Percentiles rank a stretch among this genome's conserved stretches.
Evolutionary conservation across 1,284 basidiomycete genomes (phyloP).

Genomic region (Xerocomus cyaneibrunnescens): DNA sequence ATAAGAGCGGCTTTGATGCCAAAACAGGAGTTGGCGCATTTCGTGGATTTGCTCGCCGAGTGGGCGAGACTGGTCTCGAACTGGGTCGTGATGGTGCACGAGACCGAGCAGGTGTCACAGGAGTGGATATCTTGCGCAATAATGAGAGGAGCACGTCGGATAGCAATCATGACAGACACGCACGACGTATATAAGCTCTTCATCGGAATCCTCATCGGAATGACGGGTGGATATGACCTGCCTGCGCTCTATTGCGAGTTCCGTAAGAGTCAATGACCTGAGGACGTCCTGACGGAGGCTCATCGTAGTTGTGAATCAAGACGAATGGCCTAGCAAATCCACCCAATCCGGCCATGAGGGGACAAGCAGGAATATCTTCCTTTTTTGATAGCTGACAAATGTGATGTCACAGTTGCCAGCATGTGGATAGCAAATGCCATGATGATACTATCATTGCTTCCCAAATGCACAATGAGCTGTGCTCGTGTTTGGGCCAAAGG

Average conservation of each 20-base stretch:
- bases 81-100: slow-evolving; percentile 48
- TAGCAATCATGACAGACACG: slow-evolving; percentile 33
- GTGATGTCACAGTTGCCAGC: background rate
- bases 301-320: slow-evolving; percentile 41
- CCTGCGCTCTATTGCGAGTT: slow-evolving; percentile 21
- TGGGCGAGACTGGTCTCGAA: slow-evolving; percentile 61
- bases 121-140: slow-evolving; percentile 57
- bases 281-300: slow-evolving; percentile 74
- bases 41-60: slow-evolving; percentile 47
- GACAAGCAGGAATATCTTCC: background rate
- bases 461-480: too few relatives aligned
- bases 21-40: slow-evolving; percentile 9
- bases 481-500: too few relatives aligned
- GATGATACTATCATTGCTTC: too few relatives aligned
- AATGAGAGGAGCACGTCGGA: slow-evolving; percentile 2
- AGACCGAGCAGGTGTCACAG: slow-evolving; percentile 67
- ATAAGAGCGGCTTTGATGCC: slow-evolving; percentile 34
- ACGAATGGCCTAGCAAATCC: too few relatives aligned
- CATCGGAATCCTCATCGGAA: slow-evolving; percentile 57
- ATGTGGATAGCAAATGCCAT: too few relatives aligned
- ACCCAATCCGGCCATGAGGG: background rate
- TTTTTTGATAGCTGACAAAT: background rate
- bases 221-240: slow-evolving; percentile 17
- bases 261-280: slow-evolving; percentile 48
- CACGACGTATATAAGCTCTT: slow-evolving; percentile 76